These are phyloP conservation scores for Inonotus obliquus DNA, from an alignment of 1,284 basidiomycete species.

Conservation along the genomic window DNA sequence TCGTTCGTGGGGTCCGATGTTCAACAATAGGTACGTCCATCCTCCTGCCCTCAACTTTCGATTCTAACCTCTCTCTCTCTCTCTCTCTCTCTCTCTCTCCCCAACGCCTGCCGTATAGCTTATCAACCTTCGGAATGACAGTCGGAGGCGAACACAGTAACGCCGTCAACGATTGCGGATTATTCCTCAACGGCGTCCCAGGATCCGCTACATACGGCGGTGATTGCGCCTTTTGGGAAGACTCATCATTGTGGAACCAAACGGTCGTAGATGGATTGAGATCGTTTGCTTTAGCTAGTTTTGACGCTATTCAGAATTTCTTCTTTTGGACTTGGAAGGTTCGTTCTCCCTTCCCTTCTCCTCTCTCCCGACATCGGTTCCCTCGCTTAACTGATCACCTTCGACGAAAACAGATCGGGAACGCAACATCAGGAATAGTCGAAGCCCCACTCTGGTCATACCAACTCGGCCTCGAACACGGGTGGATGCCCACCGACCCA, in stretches of 20 bases:
- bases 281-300: conserved; percentile 33
- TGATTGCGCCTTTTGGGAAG: conserved; percentile 34
- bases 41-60: background rate
- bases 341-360: background rate
- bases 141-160: conserved; percentile 46
- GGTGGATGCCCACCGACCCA: conserved; percentile 80
- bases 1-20: conserved; percentile 19
- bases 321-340: conserved; percentile 56
- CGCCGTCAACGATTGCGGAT: conserved; percentile 45
- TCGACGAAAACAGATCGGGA: conserved; percentile 38
- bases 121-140: conserved; percentile 23
- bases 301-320: conserved; percentile 45
- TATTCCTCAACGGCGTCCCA: conserved; percentile 43
- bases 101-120: background rate
- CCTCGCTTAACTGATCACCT: conserved; percentile 15
- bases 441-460: conserved; percentile 47
- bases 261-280: conserved; percentile 31
- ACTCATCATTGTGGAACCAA: conserved; percentile 34
- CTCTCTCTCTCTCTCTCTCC: background rate
- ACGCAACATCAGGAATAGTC: conserved; percentile 37
- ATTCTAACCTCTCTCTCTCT: background rate
- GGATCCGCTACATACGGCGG: conserved; percentile 30
- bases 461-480: conserved; percentile 46
- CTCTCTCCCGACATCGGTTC: background rate
- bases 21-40: conserved; percentile 13